Percentiles rank a stretch among this genome's conserved stretches.
Evolutionary conservation across 345 rosid genomes (phyloP).

Genomic region (Populus davidiana): DNA sequence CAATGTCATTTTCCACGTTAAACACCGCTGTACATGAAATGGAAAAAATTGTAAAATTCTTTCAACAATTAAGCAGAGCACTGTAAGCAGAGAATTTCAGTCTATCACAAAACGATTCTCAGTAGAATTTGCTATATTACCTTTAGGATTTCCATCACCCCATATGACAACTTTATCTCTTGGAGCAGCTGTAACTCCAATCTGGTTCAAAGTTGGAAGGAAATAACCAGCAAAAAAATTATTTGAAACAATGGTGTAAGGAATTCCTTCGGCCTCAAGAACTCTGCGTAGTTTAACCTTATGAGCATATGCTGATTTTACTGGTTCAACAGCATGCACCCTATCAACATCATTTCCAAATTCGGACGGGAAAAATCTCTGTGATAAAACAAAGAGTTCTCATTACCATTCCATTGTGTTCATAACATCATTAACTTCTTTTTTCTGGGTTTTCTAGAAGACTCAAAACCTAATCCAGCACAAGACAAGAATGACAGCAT

Average conservation of each 20-base stretch:
- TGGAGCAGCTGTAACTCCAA: slow-evolving; percentile 52
- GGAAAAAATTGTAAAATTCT: not conserved
- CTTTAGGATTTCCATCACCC: slow-evolving; percentile 50
- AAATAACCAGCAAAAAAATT: slow-evolving; percentile 51
- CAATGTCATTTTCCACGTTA: slow-evolving; percentile 58
- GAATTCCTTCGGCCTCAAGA: slow-evolving; percentile 58
- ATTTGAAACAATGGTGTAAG: slow-evolving; percentile 45
- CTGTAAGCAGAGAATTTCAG: too few species aligned
- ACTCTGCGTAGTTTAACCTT: slow-evolving; percentile 52
- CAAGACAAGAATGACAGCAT: not conserved
- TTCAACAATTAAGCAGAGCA: too few species aligned
- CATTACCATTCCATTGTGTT: too few species aligned
- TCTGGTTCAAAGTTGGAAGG: slow-evolving; percentile 46
- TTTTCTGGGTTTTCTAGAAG: too few species aligned
- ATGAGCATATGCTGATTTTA: slow-evolving; percentile 32
- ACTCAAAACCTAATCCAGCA: not conserved
- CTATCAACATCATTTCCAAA: slow-evolving; percentile 61
- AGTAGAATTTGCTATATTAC: too few species aligned
- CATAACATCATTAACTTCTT: too few species aligned
- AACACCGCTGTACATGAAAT: slow-evolving; percentile 35
- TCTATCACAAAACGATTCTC: too few species aligned
- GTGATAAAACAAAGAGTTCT: not conserved
- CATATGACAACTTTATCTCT: slow-evolving; percentile 50
- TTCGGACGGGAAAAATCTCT: slow-evolving; percentile 76
- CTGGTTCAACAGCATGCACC: slow-evolving; percentile 53